Evolutionary conservation across 2,329 filamentous ascomycete genomes (phyloP).

Genomic region (Colletotrichum sansevieriae): DNA sequence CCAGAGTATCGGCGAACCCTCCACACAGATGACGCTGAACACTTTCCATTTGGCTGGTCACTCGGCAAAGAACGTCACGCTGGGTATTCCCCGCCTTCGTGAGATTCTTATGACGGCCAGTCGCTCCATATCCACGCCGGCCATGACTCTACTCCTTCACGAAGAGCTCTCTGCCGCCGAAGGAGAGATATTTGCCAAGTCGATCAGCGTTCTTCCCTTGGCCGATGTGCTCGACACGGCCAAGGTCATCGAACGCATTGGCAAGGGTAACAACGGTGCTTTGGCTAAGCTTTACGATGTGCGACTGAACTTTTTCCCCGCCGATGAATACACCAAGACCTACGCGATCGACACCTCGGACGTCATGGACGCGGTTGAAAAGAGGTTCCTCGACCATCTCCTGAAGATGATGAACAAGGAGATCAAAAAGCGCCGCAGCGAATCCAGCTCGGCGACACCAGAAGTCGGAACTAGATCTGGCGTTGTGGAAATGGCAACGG

Average conservation of each 20-base stretch:
- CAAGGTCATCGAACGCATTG: constrained; percentile 83
- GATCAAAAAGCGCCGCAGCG: constrained; percentile 82
- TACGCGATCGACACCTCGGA: constrained; percentile 87
- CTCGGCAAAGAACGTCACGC: constrained; percentile 97
- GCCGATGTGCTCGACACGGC: constrained; percentile 87
- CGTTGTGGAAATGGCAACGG: constrained; percentile 63
- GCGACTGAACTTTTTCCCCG: constrained; percentile 84
- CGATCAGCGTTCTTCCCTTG: constrained; percentile 87
- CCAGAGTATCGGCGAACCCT: constrained; percentile 96
- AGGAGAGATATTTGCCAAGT: constrained; percentile 87
- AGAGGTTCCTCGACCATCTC: constrained; percentile 80
- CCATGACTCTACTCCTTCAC: constrained; percentile 86
- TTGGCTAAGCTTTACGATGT: constrained; percentile 90
- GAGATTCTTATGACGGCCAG: constrained; percentile 99
- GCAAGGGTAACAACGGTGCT: constrained; percentile 74
- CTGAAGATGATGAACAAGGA: constrained; percentile 80
- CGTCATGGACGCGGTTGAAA: constrained; percentile 84
- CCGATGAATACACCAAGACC: constrained; percentile 83
- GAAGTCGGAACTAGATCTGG: constrained; percentile 73
- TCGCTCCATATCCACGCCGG: constrained; percentile 87
- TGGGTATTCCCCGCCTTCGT: constrained; percentile 95
- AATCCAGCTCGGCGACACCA: constrained; percentile 78
- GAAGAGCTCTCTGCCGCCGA: constrained; percentile 77
- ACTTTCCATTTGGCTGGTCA: constrained; percentile 99
- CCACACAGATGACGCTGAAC: constrained; percentile 99